Evolutionary conservation across 129 eudicot genomes (phyloP), one percentile per base, ranked within the genome.

Genomic region (Logfia minima): DNA sequence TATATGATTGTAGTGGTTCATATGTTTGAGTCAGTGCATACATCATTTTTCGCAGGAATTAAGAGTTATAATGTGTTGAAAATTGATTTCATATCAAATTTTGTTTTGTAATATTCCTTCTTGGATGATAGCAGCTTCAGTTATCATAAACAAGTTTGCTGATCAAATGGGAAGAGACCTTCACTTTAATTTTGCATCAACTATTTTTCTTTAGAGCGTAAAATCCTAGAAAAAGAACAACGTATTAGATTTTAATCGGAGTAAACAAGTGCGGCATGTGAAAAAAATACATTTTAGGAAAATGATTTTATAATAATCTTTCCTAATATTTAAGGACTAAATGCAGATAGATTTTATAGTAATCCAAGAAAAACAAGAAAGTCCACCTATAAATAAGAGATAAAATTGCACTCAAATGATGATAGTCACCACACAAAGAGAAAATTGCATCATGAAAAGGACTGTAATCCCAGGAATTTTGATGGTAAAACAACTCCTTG

Each of bases 41-140:
- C 39, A 66, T 66, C 73, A 66, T 65, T 76, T 76, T 76, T 76
- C 52, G 39, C 55, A 51, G 80, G 8, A 32, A 17, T 76, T 76
- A 37, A 65, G 80, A 52, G 53, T 66, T 62, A 43, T 63, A 61
- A 62, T 62, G 43, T 64, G 69, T 52, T 75, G 28, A 41, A 74
- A 74, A 10, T 75, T 64, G 53, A 9, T 10, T 41, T 24, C 8
- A 37, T 61, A 24, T 75, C 63, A 63, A 75, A 9, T 63, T 75
- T 75, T 75, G 79, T 29, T 62, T 41, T 26, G 6, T 62, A 43
- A 63, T 72, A 19, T 32, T 52, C 9, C 1, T 68, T 39, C 31
- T 21, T 68, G 72, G 53, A 68, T 68, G 3, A 68, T 68, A 35
- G 26, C 55, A 37, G 56, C 18, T 37, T 37, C 72, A 39, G 4